phyloP scores from a whole-genome alignment of 345 rosid species.

The Aethionema arabicum region DNA sequence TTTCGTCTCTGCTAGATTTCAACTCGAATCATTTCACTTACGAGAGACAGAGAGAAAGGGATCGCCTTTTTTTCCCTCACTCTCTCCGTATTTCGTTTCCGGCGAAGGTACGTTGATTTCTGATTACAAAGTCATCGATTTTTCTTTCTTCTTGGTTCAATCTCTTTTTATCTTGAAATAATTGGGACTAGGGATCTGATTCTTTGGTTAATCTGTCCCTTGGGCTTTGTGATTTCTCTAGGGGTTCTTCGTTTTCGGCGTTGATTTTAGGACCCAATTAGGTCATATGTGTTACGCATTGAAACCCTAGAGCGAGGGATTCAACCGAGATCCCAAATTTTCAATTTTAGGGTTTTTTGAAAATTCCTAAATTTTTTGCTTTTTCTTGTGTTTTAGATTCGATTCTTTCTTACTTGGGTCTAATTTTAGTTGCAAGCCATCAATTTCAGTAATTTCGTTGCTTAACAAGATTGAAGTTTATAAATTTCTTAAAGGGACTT shows the following conservation, averaged over 20 bases:
- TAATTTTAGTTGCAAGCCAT: neutral
- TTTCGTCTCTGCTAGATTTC: slow-evolving; percentile 17
- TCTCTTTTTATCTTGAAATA: slow-evolving; percentile 14
- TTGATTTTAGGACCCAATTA: neutral
- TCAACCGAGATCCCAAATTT: slow-evolving; percentile 22
- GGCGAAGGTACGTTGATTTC: slow-evolving; percentile 16
- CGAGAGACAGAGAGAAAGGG: slow-evolving; percentile 25
- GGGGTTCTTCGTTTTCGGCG: neutral
- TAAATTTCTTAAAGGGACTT: neutral
- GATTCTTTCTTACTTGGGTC: slow-evolving; percentile 3
- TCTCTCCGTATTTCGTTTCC: slow-evolving; percentile 13
- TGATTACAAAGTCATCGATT: neutral
- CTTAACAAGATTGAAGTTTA: slow-evolving; percentile 2
- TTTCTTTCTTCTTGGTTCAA: slow-evolving; percentile 2
- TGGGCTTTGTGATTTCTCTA: slow-evolving; percentile 7
- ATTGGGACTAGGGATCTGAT: slow-evolving; percentile 22
- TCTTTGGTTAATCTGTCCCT: neutral
- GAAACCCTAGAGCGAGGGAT: slow-evolving; percentile 5
- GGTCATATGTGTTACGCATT: neutral
- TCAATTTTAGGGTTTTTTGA: slow-evolving; percentile 25
- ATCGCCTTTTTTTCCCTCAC: slow-evolving; percentile 26
- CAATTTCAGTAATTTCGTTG: slow-evolving; percentile 8
- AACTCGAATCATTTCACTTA: slow-evolving; percentile 24
- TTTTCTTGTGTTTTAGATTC: slow-evolving; percentile 10
- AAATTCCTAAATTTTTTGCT: slow-evolving; percentile 18